Percentiles rank a stretch among this genome's conserved stretches.
Evolutionary conservation across 371 early-diverging fungal species (phyloP).

Genomic region (Zopfochytrium polystomum): DNA sequence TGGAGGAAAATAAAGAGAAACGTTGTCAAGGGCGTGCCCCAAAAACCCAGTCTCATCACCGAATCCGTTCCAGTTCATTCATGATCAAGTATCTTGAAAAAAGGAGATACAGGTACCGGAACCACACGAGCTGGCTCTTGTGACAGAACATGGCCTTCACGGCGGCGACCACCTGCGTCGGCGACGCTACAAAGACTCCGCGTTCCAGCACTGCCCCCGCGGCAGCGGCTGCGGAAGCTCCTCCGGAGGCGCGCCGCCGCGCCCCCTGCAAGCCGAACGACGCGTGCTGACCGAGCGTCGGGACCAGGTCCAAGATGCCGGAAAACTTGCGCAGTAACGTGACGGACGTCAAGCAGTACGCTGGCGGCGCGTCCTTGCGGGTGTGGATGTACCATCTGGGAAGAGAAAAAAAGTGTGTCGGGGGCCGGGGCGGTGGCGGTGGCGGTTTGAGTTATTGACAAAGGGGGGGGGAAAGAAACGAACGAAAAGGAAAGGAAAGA

Average conservation of each 20-base stretch:
- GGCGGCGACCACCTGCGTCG: not conserved
- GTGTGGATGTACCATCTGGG: not conserved
- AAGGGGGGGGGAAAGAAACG: no score
- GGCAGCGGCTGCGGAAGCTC: not conserved
- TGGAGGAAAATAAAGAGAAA: no score
- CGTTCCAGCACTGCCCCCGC: not conserved
- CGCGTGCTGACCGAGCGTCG: conserved; percentile 6
- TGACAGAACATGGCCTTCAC: conserved; percentile 94
- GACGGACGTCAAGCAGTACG: conserved; percentile 14
- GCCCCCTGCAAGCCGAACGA: not conserved
- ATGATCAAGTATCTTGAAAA: conserved; percentile 94
- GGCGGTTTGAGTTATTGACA: not conserved
- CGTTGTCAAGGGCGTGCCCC: no score
- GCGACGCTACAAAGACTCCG: not conserved
- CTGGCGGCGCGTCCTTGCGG: not conserved
- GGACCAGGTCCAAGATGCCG: conserved; percentile 12
- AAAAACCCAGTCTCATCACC: no score
- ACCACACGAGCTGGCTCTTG: conserved; percentile 91
- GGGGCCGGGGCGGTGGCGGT: not conserved
- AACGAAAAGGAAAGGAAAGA: no score
- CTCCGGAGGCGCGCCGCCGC: not conserved
- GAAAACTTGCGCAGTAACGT: conserved; percentile 21
- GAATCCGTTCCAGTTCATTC: conserved; percentile 52
- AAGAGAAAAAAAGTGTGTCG: not conserved
- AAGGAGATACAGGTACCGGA: conserved; percentile 85